A percentile compares a stretch with the other conserved stretches of the same genome.
These are phyloP conservation scores for Neurospora sp. DNA, from an alignment of 495 filamentous ascomycete genomes.

Conservation along the genomic window DNA sequence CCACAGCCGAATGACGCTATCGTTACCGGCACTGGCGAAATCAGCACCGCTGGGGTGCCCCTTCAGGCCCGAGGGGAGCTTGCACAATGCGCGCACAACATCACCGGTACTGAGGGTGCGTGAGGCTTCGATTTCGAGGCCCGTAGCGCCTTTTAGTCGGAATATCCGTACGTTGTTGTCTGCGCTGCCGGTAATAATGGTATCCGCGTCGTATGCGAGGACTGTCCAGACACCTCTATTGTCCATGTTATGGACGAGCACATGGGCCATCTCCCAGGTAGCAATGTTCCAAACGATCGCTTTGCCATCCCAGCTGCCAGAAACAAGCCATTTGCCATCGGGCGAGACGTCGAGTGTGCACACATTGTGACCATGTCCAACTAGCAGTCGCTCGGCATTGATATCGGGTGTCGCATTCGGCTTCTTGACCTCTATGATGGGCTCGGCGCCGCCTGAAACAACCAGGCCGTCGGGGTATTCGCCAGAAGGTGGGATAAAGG, in stretches of 20 bases:
- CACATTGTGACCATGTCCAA: conserved; percentile 81
- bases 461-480: conserved; percentile 71
- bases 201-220: conserved; percentile 67
- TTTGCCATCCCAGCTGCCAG: conserved; percentile 90
- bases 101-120: conserved; percentile 66
- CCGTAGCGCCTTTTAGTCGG: conserved; percentile 51
- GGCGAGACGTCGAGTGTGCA: conserved; percentile 73
- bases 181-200: conserved; percentile 83
- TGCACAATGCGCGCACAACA: conserved; percentile 79
- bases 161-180: conserved; percentile 85
- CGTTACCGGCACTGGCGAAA: conserved; percentile 84
- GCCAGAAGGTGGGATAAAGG: conserved; percentile 62
- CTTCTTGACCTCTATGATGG: conserved; percentile 82
- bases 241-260: conserved; percentile 64
- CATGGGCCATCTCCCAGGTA: conserved; percentile 55
- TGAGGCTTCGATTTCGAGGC: conserved; percentile 62
- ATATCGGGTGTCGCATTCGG: conserved; percentile 50
- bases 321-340: conserved; percentile 63
- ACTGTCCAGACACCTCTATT: conserved; percentile 81
- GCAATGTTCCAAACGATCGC: conserved; percentile 67
- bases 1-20: conserved; percentile 77
- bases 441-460: conserved; percentile 78
- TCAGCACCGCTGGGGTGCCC: conserved; percentile 71
- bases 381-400: conserved; percentile 72
- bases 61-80: conserved; percentile 46